Base-by-base conservation (phyloP, 2,329 filamentous ascomycete species). In the Cladosporium oxysporum region DNA sequence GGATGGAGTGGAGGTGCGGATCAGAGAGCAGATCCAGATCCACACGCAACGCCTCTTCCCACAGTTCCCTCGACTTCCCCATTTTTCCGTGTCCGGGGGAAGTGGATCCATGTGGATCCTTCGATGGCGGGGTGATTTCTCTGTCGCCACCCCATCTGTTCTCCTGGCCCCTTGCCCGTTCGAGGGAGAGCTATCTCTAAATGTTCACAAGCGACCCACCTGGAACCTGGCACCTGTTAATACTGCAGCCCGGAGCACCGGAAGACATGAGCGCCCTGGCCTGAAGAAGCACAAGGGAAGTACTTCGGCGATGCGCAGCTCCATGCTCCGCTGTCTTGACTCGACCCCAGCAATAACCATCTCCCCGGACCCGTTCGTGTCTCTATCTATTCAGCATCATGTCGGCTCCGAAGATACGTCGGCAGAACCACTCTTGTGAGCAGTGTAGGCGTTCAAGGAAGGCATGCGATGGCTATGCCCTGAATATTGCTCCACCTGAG, bases 391-490 rank as follows among this genome's bases (percentile, higher is more conserved):
- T 23, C 10, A 35, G 28, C 57, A 59, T n/a, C 57, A 59, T 59
- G 57, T 59, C 57, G 41, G 57, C 57, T n/a, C 23, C 37, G 35
- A 44, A 44, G 12, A 31, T 61, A 12, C 58, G 58, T 23, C 37
- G 58, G 7, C 58, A 61, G 28, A 61, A 61, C 18, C 58, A 61
- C 58, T 61, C 58, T 6, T 61, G 58, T 16, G 58, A 61, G 41
- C 58, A 61, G 29, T 61, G 58, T 10, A 61, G 58, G 18, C 58
- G 58, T 6, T 61, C 58, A 11, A 49, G 58, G 41, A 61, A 61
- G 47, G 58, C 58, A 21, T 61, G 58, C 28, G 58, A 61, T 61
- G 58, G 58, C 58, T 61, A 61, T 21, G 55, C 55, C n/a, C 23
- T 58, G 31, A 58, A 58, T 41, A 33, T 41, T n/a, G n/a, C 18